Base-by-base conservation (phyloP, 768 basidiomycete genomes). In the Tylopilus plumbeoviolaceoides region DNA sequence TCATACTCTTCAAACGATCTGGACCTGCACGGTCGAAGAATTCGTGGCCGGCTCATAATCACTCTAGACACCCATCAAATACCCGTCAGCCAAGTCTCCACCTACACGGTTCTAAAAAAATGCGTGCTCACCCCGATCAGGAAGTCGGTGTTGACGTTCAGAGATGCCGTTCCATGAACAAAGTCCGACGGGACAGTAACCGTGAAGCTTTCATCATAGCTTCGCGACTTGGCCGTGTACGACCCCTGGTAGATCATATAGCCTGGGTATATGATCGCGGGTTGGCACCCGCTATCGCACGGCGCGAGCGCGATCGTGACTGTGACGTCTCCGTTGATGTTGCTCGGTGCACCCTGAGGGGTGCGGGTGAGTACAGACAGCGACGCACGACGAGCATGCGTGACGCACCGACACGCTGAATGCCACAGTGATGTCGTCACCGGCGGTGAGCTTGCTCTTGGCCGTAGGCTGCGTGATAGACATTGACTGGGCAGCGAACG, bases 111-210 rank as follows among this genome's bases (percentile, higher is more conserved):
- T 23, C 23, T 23, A 17, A 3, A 36, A 36, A 36, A n/a, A 33
- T 12, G n/a, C 12, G 67, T 23, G 23, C 75, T 62, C 56, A 78
- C 75, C 51, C 75, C 76, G 20, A 75, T 64, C 54, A 78, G 58
- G 23, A 69, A 60, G 1, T 73, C 55, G 59, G 74, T 71, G 43
- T 68, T 65, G 7, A 72, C 70, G 10, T 66, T 68, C 42, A 78
- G 53, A 44, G 70, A 70, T 12, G 71, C 72, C 0, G 17, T 10
- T 3, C 72, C 73, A 38, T 62, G 41, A 0, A 56, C 7, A n/a
- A 70, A 57, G 2, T 5, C 18, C 18, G 56, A 3, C 3, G 78
- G 67, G 11, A 71, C 44, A 3, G 50, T 53, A 8, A 73, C 62
- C 1, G 70, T 65, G 42, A 69, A 73, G 54, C 73, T 70, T 46